These are phyloP conservation scores for Apocynum venetum DNA, from an alignment of 257 asterid genomes.

Conservation along the genomic window DNA sequence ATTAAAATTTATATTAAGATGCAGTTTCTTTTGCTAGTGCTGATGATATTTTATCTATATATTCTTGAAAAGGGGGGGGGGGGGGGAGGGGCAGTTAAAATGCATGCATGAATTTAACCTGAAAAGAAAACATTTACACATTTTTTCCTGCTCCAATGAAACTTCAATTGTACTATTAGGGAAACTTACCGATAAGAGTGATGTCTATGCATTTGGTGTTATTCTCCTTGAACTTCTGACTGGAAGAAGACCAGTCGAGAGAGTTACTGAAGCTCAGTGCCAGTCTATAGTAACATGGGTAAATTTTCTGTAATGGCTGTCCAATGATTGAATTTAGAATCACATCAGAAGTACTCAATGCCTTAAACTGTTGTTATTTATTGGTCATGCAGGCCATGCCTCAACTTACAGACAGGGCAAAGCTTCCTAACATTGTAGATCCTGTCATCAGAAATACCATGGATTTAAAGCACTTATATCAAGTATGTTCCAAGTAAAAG, in stretches of 20 bases:
- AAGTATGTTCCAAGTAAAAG: constrained; percentile 36
- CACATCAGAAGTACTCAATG: not conserved
- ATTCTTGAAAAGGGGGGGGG: not conserved
- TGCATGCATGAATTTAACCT: not conserved
- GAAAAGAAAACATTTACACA: not conserved
- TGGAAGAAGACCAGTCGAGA: constrained; percentile 83
- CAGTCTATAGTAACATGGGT: constrained; percentile 93
- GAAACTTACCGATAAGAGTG: constrained; percentile 91
- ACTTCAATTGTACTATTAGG: constrained; percentile 40
- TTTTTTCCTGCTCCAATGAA: not conserved
- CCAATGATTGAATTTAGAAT: not conserved
- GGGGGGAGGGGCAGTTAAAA: not conserved
- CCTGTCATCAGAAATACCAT: constrained; percentile 65
- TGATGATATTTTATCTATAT: not conserved
- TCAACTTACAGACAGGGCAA: constrained; percentile 83
- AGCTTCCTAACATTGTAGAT: constrained; percentile 85
- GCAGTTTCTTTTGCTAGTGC: not conserved
- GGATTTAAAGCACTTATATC: constrained; percentile 93
- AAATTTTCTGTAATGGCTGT: constrained; percentile 10
- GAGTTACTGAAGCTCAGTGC: constrained; percentile 58
- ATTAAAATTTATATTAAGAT: not conserved
- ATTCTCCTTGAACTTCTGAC: constrained; percentile 85
- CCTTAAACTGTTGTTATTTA: not conserved
- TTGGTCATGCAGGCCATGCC: constrained; percentile 77
- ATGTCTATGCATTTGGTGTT: constrained; percentile 90